phyloP scores from a whole-genome alignment of 2,329 filamentous ascomycete genomes.

The Alternaria longipes region DNA sequence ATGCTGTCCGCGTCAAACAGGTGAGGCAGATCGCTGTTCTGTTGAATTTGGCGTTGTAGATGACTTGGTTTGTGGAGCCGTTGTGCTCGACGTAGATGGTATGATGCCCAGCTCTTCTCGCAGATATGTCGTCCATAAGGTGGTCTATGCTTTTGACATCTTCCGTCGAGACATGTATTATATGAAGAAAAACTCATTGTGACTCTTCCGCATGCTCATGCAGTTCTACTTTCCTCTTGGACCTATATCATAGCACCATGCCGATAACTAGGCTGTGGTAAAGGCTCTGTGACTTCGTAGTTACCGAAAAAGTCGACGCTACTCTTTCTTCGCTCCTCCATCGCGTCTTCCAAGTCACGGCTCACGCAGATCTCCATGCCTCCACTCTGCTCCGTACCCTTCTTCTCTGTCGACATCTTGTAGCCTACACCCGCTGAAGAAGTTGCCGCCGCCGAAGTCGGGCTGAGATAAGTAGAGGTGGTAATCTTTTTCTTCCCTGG shows the following conservation, averaged over 20 bases:
- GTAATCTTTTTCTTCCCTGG: slow-evolving; percentile 13
- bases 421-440: slow-evolving; percentile 45
- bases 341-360: slow-evolving; percentile 43
- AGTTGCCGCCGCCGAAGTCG: slow-evolving; percentile 15
- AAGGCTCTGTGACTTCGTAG: slow-evolving; percentile 45
- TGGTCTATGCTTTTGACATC: neutral
- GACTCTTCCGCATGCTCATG: neutral
- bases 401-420: slow-evolving; percentile 45
- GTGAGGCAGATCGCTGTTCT: neutral
- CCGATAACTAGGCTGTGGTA: slow-evolving; percentile 44
- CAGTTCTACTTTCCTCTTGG: neutral
- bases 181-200: neutral
- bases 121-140: neutral
- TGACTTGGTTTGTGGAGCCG: neutral
- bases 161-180: neutral
- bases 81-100: neutral
- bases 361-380: slow-evolving; percentile 50
- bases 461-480: slow-evolving; percentile 22
- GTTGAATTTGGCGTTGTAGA: neutral
- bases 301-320: slow-evolving; percentile 49
- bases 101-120: neutral
- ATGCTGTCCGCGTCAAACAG: neutral
- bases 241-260: slow-evolving; percentile 45
- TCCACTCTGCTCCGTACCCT: slow-evolving; percentile 46
- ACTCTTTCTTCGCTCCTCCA: slow-evolving; percentile 39